Conservation (phyloP, 2,329 filamentous ascomycete species). For the Cladorrhinum sp. region DNA sequence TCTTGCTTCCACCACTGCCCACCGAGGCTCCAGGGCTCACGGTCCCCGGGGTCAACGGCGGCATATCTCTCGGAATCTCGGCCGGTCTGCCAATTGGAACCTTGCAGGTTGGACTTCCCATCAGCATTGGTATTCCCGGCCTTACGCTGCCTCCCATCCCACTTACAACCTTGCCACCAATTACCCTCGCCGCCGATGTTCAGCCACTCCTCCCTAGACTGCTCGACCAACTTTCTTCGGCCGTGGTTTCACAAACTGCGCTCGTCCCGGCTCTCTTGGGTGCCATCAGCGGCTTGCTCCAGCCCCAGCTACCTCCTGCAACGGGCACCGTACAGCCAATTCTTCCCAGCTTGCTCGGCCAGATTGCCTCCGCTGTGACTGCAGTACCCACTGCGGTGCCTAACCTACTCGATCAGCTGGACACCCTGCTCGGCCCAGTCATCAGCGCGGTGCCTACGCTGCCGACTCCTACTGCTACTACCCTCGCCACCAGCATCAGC, state of each 20-base stretch:
- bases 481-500: neutral
- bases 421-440: neutral
- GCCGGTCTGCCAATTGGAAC: neutral
- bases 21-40: neutral
- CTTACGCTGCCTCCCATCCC: neutral
- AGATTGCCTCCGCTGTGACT: neutral
- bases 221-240: slow-evolving; percentile 3
- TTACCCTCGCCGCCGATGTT: neutral
- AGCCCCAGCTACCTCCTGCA: neutral
- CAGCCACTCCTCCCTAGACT: slow-evolving; percentile 4
- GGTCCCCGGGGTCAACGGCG: neutral
- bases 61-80: neutral
- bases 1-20: neutral
- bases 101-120: neutral
- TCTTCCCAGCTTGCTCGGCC: neutral
- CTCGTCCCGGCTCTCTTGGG: slow-evolving; percentile 1
- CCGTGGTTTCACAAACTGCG: neutral
- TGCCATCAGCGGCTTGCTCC: neutral
- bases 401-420: neutral
- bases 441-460: neutral
- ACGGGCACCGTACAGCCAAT: neutral
- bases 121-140: neutral
- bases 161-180: neutral
- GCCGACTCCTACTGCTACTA: neutral
- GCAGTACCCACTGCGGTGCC: neutral